Evolutionary conservation across 345 rosid genomes (phyloP), one percentile per base, ranked within the genome.

Genomic region (Brassica cretica): DNA sequence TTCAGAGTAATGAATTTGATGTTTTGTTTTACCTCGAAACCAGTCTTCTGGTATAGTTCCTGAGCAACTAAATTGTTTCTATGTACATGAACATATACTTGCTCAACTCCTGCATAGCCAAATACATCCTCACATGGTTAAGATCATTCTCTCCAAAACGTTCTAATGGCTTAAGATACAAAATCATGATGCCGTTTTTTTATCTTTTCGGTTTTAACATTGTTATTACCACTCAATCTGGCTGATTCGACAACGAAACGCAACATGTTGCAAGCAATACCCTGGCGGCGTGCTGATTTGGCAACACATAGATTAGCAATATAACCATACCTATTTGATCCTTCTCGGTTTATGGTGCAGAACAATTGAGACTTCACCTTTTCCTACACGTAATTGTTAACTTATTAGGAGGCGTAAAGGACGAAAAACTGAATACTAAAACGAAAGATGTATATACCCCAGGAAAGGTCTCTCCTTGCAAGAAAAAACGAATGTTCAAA

Each of bases 381-480:
- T 82, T 92, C 97, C 98, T 94, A 88, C 61, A 21, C 58, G 27
- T 80, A 64, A 75, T 14, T 14, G 59, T 21, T 61, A 55, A 77
- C 64, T 41, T 33, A 11, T 63, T 18, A 75, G 25, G 5, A 60
- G 64, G 66, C 60, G 53, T 10, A 60, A 8, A 21, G 55, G 39
- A 41, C 55, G 18, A 14, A 16, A 21, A 30, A 76, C 3, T 29
- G 39, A 74, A 69, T 60, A n/a, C 60, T 60, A 24, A 58, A 70
- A 15, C 18, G 12, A 46, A 76, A 69, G 29, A 55, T 65, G 65
- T 2, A 53, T 2, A 32, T 82, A 91, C 97, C 96, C 90, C 96
- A 8, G 98, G 98, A 82, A 89, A 89, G 37, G 88, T 90, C 87
- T 91, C 97, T 76, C 94, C 97, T 12, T 82, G 89, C 76, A 87